A percentile compares a stretch with the other conserved stretches of the same genome.
Evolutionary conservation across 768 basidiomycete species (phyloP).

Genomic region (Amylocystis lapponica): DNA sequence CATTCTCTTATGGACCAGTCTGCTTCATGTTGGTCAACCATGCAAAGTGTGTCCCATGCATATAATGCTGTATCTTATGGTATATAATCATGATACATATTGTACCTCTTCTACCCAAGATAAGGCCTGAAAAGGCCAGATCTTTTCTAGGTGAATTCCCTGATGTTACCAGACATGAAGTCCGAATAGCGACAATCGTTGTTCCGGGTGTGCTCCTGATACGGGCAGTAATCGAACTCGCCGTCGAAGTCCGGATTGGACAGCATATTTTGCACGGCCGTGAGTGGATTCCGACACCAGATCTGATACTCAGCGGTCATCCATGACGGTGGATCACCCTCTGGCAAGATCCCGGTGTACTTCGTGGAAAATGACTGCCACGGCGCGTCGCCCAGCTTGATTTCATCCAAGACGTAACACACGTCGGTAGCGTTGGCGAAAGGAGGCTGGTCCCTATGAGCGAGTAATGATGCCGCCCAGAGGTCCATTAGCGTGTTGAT

Average conservation of each 20-base stretch:
- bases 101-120: no score
- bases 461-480: conserved; percentile 4
- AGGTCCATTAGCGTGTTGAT: conserved; percentile 3
- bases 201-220: conserved; percentile 9
- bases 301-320: conserved; percentile 21
- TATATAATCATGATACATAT: no score
- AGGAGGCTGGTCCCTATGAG: conserved; percentile 7
- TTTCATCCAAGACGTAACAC: conserved; percentile 28
- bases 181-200: conserved; percentile 6
- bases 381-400: no score
- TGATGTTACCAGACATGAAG: conserved; percentile 24
- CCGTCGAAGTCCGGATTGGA: conserved; percentile 17
- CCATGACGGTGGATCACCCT: conserved; percentile 36
- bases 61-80: no score
- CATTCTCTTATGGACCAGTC: no score
- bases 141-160: no score
- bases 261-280: conserved; percentile 13
- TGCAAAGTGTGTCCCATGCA: no score
- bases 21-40: no score
- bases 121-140: no score
- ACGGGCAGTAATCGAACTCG: conserved; percentile 15
- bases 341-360: conserved; percentile 28
- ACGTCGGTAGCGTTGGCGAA: no score
- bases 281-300: conserved; percentile 14
- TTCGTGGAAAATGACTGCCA: no score